Evolutionary conservation across 2,329 filamentous ascomycete genomes (phyloP).

Genomic region (Trichoderma brevicompactum): DNA sequence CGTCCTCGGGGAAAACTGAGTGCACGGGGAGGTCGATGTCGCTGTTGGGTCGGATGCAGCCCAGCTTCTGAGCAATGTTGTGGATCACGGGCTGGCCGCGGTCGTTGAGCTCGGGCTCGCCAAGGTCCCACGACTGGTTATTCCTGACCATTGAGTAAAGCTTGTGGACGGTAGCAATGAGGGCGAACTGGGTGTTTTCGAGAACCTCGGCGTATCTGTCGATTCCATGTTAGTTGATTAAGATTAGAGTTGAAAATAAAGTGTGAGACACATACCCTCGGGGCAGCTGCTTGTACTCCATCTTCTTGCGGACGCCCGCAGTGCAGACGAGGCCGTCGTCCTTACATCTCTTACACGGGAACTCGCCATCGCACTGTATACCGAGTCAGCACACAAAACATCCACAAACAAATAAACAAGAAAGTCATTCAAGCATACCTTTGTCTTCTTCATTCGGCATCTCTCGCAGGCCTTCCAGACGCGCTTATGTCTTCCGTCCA

Average conservation of each 20-base stretch:
- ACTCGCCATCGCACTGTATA: constrained; percentile 64
- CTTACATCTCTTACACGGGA: constrained; percentile 69
- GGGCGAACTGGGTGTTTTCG: constrained; percentile 67
- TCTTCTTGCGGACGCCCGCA: constrained; percentile 67
- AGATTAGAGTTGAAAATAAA: background rate
- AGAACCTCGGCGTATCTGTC: constrained; percentile 65
- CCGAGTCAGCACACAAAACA: constrained; percentile 27
- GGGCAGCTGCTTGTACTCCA: constrained; percentile 69
- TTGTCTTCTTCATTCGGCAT: constrained; percentile 72
- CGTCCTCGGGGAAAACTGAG: constrained; percentile 65
- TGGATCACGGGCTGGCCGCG: constrained; percentile 66
- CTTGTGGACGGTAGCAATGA: constrained; percentile 68
- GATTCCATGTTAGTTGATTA: background rate
- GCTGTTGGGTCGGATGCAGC: constrained; percentile 65
- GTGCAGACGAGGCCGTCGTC: constrained; percentile 68
- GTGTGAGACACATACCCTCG: constrained; percentile 55
- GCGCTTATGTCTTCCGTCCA: constrained; percentile 64
- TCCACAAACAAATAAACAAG: background rate
- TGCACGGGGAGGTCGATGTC: constrained; percentile 63
- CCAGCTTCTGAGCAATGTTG: constrained; percentile 66
- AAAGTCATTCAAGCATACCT: constrained; percentile 48
- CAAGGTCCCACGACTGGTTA: constrained; percentile 62
- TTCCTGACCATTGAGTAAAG: constrained; percentile 67
- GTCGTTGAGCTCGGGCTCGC: constrained; percentile 67
- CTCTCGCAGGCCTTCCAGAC: constrained; percentile 70